Base-by-base conservation (phyloP, 1,284 basidiomycete genomes). In the Ceratobasidium sp. region DNA sequence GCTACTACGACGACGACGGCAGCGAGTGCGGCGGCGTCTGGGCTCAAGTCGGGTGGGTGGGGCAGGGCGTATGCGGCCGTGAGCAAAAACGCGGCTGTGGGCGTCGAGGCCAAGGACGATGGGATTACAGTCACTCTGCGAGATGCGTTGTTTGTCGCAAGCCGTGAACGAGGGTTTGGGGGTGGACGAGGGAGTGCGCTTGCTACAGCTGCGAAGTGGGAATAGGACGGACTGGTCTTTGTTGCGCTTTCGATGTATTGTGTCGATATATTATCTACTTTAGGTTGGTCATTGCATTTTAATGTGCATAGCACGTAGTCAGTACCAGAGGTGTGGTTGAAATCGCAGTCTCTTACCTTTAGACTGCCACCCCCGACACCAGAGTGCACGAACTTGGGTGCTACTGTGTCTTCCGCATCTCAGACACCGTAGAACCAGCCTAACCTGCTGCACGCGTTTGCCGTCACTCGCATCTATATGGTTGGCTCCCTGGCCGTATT, bases 111-210 rank as follows among this genome's bases (percentile, higher is more conserved):
- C 65, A 69, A 80, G 69, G 74, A 77, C 83, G 88, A 78, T n/a
- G 74, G 76, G 77, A 84, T 85, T 74, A 76, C 84, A n/a, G 83
- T 94, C 41, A 92, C 90, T 0, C 83, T 92, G 82, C 84, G 89
- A 48, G 92, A 94, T 82, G 91, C 91, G 1, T 85, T 93, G 85
- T 94, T 94, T 81, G 90, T 92, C 5, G 84, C 93, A 71, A 89
- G 90, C 80, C 90, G 87, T 77, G 92, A 94, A 81, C 83, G 88
- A 59, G 92, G 91, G 5, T 92, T 93, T 80, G 92, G 92, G 31
- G 92, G 88, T 48, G 92, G 92, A 13, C 84, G 87, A 74, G 92
- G 92, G 2, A 86, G 90, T 54, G 91, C 90, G 27, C 34, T 69
- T 16, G 65, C 65, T 14, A 56, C 51, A 2, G 65, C 65, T 22